Evolutionary conservation across 768 basidiomycete genomes (phyloP), one percentile per base, ranked within the genome.

Genomic region (Ephemerocybe angulata): DNA sequence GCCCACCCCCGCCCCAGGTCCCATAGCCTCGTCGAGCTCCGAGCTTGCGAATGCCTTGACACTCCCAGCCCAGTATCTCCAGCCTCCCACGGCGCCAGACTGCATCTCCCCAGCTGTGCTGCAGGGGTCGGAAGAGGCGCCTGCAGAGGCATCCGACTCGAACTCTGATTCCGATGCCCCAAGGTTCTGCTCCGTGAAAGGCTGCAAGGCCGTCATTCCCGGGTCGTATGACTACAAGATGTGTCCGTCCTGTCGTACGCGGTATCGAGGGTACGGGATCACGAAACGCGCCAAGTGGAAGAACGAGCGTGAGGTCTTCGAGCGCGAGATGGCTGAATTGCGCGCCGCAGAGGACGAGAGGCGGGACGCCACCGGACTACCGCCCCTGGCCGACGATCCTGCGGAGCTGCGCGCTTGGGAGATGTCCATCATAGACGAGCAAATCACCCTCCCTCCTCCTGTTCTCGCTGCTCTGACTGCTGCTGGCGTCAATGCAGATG

Each of bases 271-370:
- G 30, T 83, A 84, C 53, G 81, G 81, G 0, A 78, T 66, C 47
- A 82, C 80, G 1, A 84, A 82, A 63, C 77, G 82, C 17, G 72
- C 72, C 2, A 84, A 82, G 58, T 78, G 77, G 78, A 79, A 76
- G 60, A 67, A 69, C 13, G 77, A 78, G 57, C 73, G 79, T 29
- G 70, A 70, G 53, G 69, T 70, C 13, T 74, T 72, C 13, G 69
- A 78, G n/a, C 63, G 65, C 0, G 76, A 78, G 55, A 63, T 80
- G 41, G 21, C 25, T 4, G 27, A 31, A 6, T 19, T 51, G n/a
- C 56, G 38, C 28, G 22, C 17, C 22, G 29, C 7, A 6, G 38
- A 47, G 38, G 47, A 50, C 31, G 22, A 53, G 25, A 47, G 47
- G 25, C 29, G 38, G 19, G 15, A 19, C 33, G 47, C 41, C 4